A percentile compares a stretch with the other conserved stretches of the same genome.
These are phyloP conservation scores for Spathaspora arborariae DNA, from an alignment of 805 yeast species.

Conservation along the genomic window DNA sequence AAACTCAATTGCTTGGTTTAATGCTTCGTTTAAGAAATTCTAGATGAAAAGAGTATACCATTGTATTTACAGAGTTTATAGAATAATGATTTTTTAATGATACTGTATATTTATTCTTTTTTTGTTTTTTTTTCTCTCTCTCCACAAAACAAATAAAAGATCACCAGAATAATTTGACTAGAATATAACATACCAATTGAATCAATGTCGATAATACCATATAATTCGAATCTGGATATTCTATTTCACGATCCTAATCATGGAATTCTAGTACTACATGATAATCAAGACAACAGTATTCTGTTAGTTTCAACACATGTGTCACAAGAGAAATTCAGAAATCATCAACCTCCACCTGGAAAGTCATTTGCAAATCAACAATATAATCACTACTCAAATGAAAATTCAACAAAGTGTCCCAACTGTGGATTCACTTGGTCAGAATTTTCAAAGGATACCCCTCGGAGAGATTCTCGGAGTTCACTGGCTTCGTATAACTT, in stretches of 20 bases:
- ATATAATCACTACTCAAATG: slow-evolving; percentile 1
- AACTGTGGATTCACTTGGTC: slow-evolving; percentile 29
- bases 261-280: slow-evolving; percentile 32
- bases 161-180: too few species aligned
- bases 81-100: neutral
- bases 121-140: neutral
- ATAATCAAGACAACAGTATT: slow-evolving; percentile 27
- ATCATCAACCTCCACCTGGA: neutral
- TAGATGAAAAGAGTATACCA: neutral
- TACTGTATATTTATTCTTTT: neutral
- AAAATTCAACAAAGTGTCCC: slow-evolving; percentile 18
- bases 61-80: neutral
- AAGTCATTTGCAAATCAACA: neutral
- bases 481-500: neutral
- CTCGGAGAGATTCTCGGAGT: neutral
- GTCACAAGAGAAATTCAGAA: neutral
- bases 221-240: slow-evolving; percentile 25
- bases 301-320: slow-evolving; percentile 18
- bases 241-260: slow-evolving; percentile 34
- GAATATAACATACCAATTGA: too few species aligned
- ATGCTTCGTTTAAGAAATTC: slow-evolving; percentile 28
- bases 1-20: slow-evolving; percentile 29
- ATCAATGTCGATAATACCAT: slow-evolving; percentile 37
- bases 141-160: neutral
- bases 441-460: slow-evolving; percentile 7